Evolutionary conservation across 257 asterid genomes (phyloP), one percentile per base, ranked within the genome.

Genomic region (Hygrophila difformis): DNA sequence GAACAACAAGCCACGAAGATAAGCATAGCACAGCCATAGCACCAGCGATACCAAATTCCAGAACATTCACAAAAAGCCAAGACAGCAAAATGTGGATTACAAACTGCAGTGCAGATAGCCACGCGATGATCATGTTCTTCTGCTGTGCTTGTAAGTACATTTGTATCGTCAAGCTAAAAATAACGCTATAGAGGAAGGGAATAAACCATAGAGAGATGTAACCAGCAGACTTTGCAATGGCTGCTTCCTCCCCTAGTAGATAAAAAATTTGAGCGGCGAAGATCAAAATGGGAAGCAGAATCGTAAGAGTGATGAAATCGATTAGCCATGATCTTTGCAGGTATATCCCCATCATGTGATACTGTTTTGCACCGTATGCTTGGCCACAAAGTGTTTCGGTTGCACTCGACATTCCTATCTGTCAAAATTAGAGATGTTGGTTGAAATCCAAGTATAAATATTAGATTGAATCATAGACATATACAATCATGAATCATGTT

Each of bases 331-430:
- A 79, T 39, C 93, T 52, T 51, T 79, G 94, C 51, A 83, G 58
- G 69, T 71, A 77, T 40, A 83, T 72, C 0, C 92, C 94, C 85
- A 83, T 69, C 94, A 83, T 79, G 39, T 83, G 82, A 44, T 76
- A 47, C 35, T 83, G 94, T 29, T 74, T 81, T 10, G 94, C 94
- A 34, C 94, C 94, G 38, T 34, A 77, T 16, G 92, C 82, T 65
- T 83, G 94, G 34, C 94, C 94, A 22, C 94, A 83, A 3, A 83
- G 82, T 8, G 92, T 79, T 61, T 83, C 92, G 0, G 94, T 83
- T 19, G 94, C 94, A 58, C 94, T 83, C 24, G 94, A 76, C 94
- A 83, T 83, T 51, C 94, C 94, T 35, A 82, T 44, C 92, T 79
- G 65, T 41, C 14, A 36, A 26, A 26, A 26, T 24, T 0, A 8